phyloP scores from a whole-genome alignment of 2,329 filamentous ascomycete genomes.

The Sporothrix mexicana region DNA sequence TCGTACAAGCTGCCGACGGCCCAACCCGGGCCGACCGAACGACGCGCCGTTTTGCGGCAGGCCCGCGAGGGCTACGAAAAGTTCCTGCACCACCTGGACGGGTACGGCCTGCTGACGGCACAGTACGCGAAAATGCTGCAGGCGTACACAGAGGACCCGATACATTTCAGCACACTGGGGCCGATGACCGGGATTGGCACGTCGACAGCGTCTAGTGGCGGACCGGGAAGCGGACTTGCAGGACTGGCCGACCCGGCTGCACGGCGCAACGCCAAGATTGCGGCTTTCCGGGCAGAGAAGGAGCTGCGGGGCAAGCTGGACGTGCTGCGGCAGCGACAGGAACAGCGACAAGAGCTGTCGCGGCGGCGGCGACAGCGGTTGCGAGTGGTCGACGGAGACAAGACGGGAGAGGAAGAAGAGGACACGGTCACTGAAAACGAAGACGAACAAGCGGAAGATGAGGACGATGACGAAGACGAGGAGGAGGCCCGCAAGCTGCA shows the following conservation, averaged over 20 bases:
- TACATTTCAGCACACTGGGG: conserved; percentile 72
- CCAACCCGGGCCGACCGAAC: conserved; percentile 49
- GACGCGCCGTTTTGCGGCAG: conserved; percentile 65
- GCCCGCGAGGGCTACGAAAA: conserved; percentile 76
- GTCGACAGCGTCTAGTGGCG: background rate
- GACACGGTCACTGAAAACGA: background rate
- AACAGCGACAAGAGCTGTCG: conserved; percentile 30
- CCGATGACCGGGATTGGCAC: conserved; percentile 46
- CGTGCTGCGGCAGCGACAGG: conserved; percentile 52
- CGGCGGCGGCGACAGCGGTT: conserved; percentile 29
- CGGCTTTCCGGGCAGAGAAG: conserved; percentile 83
- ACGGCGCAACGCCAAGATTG: conserved; percentile 82
- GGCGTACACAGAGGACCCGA: conserved; percentile 72
- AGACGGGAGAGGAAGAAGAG: conserved; percentile 8
- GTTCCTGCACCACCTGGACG: conserved; percentile 77
- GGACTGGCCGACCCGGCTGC: conserved; percentile 60
- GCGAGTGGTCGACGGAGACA: background rate
- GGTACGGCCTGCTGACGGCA: conserved; percentile 73
- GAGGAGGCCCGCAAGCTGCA: conserved; percentile 80
- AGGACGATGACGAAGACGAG: conserved; percentile 75
- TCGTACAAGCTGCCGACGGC: conserved; percentile 68
- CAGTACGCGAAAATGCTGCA: conserved; percentile 73
- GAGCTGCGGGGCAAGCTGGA: conserved; percentile 83
- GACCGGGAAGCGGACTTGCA: conserved; percentile 36
- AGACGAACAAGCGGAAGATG: conserved; percentile 40